Percentiles rank a stretch among this genome's conserved stretches.
phyloP scores from a whole-genome alignment of 306 rosid genomes.

The Casuarina glauca region DNA sequence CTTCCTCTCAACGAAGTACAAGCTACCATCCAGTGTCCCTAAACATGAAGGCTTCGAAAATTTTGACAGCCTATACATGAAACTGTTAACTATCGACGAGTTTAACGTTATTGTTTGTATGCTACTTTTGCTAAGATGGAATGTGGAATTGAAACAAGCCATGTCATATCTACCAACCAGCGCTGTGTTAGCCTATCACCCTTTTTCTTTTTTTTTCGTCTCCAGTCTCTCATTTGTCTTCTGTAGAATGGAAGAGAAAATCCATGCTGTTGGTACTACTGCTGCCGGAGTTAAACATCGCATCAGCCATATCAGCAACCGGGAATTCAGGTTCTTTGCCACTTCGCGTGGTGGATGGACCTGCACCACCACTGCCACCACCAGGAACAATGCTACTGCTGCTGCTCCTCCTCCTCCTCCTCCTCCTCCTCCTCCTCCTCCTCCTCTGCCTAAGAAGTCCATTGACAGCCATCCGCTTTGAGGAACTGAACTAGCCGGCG shows the following conservation, averaged over 20 bases:
- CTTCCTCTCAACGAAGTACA: neutral
- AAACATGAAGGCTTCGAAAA: neutral
- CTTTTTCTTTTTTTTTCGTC: constrained; percentile 29
- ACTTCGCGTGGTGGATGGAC: constrained; percentile 33
- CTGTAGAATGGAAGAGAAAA: constrained; percentile 43
- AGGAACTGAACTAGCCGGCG: constrained; percentile 2
- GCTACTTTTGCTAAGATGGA: neutral
- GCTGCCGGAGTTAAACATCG: constrained; percentile 63
- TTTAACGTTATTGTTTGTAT: neutral
- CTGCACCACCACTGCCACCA: neutral
- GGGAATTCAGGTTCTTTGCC: constrained; percentile 42
- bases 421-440: constrained; percentile 5
- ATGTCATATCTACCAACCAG: neutral
- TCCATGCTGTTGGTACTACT: constrained; percentile 59
- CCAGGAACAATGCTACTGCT: neutral
- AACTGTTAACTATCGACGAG: neutral
- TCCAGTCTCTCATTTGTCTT: constrained; percentile 34
- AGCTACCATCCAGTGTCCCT: too few species aligned
- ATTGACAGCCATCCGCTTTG: constrained; percentile 32
- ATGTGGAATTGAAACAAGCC: neutral
- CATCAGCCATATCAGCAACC: constrained; percentile 62
- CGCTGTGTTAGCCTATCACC: constrained; percentile 1
- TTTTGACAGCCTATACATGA: neutral
- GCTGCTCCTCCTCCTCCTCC: constrained; percentile 3
- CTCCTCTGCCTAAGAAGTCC: constrained; percentile 21